Evolutionary conservation across 1,284 basidiomycete genomes (phyloP), one percentile per base, ranked within the genome.

Genomic region (Kalmanozyma brasiliensis): DNA sequence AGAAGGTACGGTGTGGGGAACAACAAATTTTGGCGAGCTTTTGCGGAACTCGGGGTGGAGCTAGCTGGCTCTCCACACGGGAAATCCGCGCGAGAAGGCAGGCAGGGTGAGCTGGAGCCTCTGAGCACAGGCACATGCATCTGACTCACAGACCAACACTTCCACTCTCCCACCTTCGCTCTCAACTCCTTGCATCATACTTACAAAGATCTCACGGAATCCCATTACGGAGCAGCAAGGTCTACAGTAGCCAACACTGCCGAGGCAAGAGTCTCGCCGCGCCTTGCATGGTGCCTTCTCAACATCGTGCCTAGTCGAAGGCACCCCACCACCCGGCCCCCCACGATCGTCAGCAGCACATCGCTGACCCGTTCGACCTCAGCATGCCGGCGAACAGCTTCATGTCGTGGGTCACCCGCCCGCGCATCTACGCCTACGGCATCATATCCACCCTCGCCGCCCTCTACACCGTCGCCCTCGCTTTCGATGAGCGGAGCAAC

Each of bases 401-500:
- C 24, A 29, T 55, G 10, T 23, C 49, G 26, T 65, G 56, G 56
- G 40, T 72, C 37, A 76, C 75, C 4, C 42, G 67, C 14, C 68
- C 57, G 11, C 35, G 71, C 17, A 44, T 80, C 23, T 63, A 70
- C 22, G 37, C 59, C 24, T 81, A 81, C 56, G 62, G 73, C n/a
- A 16, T 64, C 29, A 30, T 59, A 11, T 79, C 78, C 14, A 62
- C 69, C 9, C 23, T 56, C 9, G 66, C 64, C 17, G 65, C 78
- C 23, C 38, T 52, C 8, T 38, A 23, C 16, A 71, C 80, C 8
- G 66, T 78, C 13, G 55, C 58, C 47, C 91, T 90, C 81, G 94
- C 94, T 5, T 87, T 94, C 73, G 86, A 88, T 75, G 89, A 87
- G 55, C 88, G 96, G 73, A 89, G 89, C 77, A 97, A 96, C 85